Base-by-base conservation (phyloP, 768 basidiomycete genomes). In the Sarcodon sp. region DNA sequence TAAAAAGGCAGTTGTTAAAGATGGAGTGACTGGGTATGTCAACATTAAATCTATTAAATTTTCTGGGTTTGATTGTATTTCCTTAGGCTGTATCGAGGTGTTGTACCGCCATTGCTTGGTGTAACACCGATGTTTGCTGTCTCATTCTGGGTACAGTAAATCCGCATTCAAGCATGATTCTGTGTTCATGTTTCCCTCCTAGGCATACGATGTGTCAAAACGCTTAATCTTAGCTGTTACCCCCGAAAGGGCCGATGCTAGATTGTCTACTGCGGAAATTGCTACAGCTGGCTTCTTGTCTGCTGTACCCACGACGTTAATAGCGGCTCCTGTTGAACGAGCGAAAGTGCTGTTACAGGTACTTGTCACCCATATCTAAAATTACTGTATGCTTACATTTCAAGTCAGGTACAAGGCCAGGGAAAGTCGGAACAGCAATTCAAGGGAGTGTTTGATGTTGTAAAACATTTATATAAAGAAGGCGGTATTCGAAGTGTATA, bases 111-210 rank as follows among this genome's bases (percentile, higher is more conserved):
- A 39, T 65, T 97, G 50, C 69, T 96, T 32, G 91, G 94, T 31
- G 90, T 99, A 31, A 98, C 96, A 4, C 96, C 96, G 33, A 98
- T 97, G 59, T 99, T 99, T 58, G 96, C 96, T 3, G 69, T 98
- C 32, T 94, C 91, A 3, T 98, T 99, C 72, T 97, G 93, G 93
- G 93, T 92, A 63, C 50, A 75, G 55, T 10, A 15, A 27, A 2
- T 6, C 37, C 36, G 4, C 36, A 27, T 27, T 27, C 21, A 27
- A 27, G 21, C 21, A 27, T 13, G 7, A 44, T 27, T 4, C 21
- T 27, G 21, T 27, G 21, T 27, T 27, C 21, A 27, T 27, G 41
- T 9, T 16, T 37, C 45, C 33, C 44, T 49, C 46, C 37, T 53
- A 94, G 93, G 91, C 87, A 6, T 99, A 98, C 60, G 92, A 97